Evolutionary conservation across 2,329 filamentous ascomycete species (phyloP).

Genomic region (Myrmaecium sp.): DNA sequence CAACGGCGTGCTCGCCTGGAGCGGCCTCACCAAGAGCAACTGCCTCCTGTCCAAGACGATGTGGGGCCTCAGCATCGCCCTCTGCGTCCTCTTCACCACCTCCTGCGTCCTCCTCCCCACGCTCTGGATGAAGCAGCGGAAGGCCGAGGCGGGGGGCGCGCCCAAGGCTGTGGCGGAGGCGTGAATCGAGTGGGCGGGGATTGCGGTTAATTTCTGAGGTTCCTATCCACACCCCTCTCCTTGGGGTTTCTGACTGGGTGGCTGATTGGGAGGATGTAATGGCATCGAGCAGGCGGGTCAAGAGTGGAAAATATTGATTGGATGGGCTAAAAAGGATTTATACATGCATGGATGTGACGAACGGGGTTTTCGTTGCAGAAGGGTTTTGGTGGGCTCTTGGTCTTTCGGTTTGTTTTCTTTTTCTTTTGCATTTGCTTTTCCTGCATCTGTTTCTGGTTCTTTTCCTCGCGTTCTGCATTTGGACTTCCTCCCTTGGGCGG

Average conservation of each 20-base stretch:
- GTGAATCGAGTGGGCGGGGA: not conserved
- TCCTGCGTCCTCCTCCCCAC: constrained; percentile 29
- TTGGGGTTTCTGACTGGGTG: not conserved
- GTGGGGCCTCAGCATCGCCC: constrained; percentile 69
- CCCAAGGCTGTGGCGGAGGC: constrained; percentile 17
- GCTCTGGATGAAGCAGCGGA: constrained; percentile 33
- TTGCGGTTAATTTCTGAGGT: not conserved
- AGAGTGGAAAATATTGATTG: constrained; percentile 6
- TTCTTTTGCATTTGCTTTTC: constrained; percentile 2
- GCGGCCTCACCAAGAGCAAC: constrained; percentile 43
- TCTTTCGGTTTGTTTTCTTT: constrained; percentile 3
- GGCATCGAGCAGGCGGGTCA: constrained; percentile 5
- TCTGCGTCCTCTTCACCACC: constrained; percentile 39
- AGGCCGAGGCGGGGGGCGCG: constrained; percentile 16
- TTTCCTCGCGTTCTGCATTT: no score
- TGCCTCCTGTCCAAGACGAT: constrained; percentile 76
- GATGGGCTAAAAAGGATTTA: constrained; percentile 1
- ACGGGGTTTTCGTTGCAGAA: not conserved
- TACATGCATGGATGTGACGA: not conserved
- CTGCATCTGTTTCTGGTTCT: constrained; percentile 5
- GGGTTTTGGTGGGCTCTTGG: constrained; percentile 1
- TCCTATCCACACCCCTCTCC: not conserved
- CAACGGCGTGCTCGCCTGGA: constrained; percentile 36
- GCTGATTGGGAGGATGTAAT: constrained; percentile 2
- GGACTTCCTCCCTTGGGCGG: no score